Conservation (phyloP, 2,329 filamentous ascomycete species). For the Cordyceps fumosorosea region DNA sequence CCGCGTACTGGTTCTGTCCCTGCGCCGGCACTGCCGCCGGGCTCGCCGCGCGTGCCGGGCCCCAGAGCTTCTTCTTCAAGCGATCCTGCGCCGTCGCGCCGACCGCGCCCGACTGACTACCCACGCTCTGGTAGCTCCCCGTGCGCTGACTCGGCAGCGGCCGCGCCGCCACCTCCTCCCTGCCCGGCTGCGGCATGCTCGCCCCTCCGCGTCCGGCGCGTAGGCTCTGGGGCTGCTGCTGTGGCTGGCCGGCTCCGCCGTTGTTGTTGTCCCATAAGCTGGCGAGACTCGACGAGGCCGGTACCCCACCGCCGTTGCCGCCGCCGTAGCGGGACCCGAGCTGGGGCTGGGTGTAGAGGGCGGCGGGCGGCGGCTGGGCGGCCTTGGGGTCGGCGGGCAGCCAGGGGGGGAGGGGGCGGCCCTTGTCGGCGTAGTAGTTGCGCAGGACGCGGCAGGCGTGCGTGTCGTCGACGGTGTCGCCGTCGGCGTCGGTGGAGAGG, state of each 20-base stretch:
- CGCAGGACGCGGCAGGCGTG: conserved; percentile 91
- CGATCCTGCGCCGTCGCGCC: conserved; percentile 68
- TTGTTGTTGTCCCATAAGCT: conserved; percentile 51
- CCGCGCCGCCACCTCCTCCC: conserved; percentile 39
- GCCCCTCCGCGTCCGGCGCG: conserved; percentile 19
- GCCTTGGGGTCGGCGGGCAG: conserved; percentile 81
- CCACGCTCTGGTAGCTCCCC: conserved; percentile 63
- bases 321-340: conserved; percentile 48
- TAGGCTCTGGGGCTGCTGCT: conserved; percentile 26
- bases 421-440: conserved; percentile 87
- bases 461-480: conserved; percentile 80
- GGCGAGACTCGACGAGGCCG: conserved; percentile 30
- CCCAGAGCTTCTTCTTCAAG: conserved; percentile 73
- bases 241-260: conserved; percentile 22
- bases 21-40: conserved; percentile 27
- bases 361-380: conserved; percentile 47
- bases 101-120: conserved; percentile 23
- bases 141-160: conserved; percentile 66
- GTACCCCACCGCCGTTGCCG: conserved; percentile 12
- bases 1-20: conserved; percentile 38
- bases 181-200: conserved; percentile 14
- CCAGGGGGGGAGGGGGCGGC: conserved; percentile 74
- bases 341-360: conserved; percentile 44
- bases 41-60: conserved; percentile 47
- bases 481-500: conserved; percentile 58